phyloP scores from a whole-genome alignment of 495 filamentous ascomycete species.

The Elaphomyces granulatus region DNA sequence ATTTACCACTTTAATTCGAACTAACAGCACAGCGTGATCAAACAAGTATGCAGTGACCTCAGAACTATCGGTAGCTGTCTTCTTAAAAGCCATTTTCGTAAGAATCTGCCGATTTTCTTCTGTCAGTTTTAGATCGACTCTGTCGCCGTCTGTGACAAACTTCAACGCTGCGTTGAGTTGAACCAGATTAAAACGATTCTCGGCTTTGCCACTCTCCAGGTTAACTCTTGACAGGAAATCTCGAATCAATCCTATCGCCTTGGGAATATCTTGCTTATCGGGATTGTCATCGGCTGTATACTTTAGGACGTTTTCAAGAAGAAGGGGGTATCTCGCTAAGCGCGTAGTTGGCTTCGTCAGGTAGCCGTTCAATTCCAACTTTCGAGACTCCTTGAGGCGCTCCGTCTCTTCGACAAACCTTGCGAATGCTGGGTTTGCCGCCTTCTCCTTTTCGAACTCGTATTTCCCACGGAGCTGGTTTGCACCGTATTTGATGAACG shows the following conservation, averaged over 20 bases:
- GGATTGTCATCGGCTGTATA: conserved; percentile 74
- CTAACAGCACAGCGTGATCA: conserved; percentile 85
- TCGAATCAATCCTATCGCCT: conserved; percentile 70
- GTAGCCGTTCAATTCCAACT: conserved; percentile 95
- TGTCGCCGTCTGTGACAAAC: conserved; percentile 62
- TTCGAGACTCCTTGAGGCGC: conserved; percentile 86
- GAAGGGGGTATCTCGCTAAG: conserved; percentile 84
- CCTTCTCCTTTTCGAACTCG: conserved; percentile 93
- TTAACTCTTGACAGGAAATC: conserved; percentile 83
- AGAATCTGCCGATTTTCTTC: conserved; percentile 88
- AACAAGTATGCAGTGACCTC: conserved; percentile 93
- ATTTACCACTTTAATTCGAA: conserved; percentile 76
- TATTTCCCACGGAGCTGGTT: conserved; percentile 95
- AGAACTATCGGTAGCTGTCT: conserved; percentile 67
- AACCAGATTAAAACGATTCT: conserved; percentile 94
- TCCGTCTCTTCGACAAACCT: conserved; percentile 97
- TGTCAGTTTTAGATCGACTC: conserved; percentile 86
- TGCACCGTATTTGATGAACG: conserved; percentile 93
- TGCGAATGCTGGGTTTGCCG: conserved; percentile 68
- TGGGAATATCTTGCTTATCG: conserved; percentile 82
- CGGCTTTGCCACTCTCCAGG: conserved; percentile 85
- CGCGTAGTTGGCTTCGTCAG: conserved; percentile 95
- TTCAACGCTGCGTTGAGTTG: conserved; percentile 80
- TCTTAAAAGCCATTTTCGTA: conserved; percentile 86
- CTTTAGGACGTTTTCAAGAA: conserved; percentile 85